phyloP scores from a whole-genome alignment of 352 stramenopile species.

The Globisporangium splendens region DNA sequence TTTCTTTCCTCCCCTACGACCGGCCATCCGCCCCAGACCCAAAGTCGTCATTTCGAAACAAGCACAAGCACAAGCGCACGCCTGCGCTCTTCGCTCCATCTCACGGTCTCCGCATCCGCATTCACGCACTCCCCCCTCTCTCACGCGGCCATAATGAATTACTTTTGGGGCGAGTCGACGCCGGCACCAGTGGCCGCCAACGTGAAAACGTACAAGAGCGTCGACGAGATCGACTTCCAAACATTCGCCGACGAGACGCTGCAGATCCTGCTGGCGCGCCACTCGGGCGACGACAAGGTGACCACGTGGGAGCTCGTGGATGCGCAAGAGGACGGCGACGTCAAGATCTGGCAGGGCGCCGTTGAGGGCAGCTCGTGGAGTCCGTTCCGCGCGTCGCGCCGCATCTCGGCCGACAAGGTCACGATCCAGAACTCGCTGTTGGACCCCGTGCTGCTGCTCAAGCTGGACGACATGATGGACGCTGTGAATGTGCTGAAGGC shows the following conservation, averaged over 20 bases:
- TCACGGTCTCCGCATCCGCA: too few species aligned
- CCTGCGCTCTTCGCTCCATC: neutral
- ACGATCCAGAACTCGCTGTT: slow-evolving; percentile 55
- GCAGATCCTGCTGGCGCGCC: slow-evolving; percentile 52
- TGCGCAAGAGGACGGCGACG: slow-evolving; percentile 34
- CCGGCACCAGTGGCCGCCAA: slow-evolving; percentile 12
- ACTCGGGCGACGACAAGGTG: slow-evolving; percentile 60
- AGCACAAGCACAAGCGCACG: neutral
- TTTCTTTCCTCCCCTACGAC: neutral
- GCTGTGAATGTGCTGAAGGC: slow-evolving; percentile 48
- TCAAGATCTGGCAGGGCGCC: slow-evolving; percentile 62
- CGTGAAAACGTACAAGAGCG: slow-evolving; percentile 34
- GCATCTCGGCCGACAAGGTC: slow-evolving; percentile 51
- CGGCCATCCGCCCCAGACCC: too few species aligned
- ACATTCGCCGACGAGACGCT: slow-evolving; percentile 65
- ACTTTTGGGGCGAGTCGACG: slow-evolving; percentile 16
- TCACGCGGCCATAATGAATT: slow-evolving; percentile 15
- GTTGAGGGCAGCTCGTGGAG: slow-evolving; percentile 66
- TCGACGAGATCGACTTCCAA: slow-evolving; percentile 59
- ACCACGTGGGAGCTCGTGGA: slow-evolving; percentile 73
- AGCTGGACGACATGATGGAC: slow-evolving; percentile 85
- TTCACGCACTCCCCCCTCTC: neutral
- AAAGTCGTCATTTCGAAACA: too few species aligned
- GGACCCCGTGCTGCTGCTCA: slow-evolving; percentile 54
- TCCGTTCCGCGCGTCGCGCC: slow-evolving; percentile 56